Evolutionary conservation across 768 basidiomycete genomes (phyloP).

Genomic region (Boletus reticuloceps): DNA sequence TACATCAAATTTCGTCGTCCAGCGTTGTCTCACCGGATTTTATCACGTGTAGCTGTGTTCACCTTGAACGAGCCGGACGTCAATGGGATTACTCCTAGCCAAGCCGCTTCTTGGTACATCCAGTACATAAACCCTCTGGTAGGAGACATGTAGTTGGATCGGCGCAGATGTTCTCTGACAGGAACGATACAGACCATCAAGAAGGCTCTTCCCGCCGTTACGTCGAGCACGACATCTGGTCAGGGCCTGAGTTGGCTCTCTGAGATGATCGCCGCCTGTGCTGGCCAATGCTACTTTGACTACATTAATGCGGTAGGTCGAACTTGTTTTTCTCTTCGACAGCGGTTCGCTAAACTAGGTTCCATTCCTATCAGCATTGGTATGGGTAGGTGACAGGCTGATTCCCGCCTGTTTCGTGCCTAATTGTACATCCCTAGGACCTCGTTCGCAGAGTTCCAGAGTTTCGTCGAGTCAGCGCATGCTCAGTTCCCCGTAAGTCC

Average conservation of each 20-base stretch:
- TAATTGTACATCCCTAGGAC: slow-evolving; percentile 15
- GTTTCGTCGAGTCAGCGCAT: slow-evolving; percentile 26
- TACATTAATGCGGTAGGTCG: slow-evolving; percentile 34
- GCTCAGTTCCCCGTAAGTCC: slow-evolving; percentile 26
- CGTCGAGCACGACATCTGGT: slow-evolving; percentile 31
- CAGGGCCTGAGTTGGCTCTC: slow-evolving; percentile 36
- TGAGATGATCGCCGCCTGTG: slow-evolving; percentile 35
- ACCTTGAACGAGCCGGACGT: slow-evolving; percentile 38
- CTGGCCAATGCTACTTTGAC: slow-evolving; percentile 34
- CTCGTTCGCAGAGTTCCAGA: slow-evolving; percentile 29
- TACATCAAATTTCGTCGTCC: background rate
- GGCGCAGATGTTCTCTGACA: background rate
- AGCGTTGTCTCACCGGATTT: background rate
- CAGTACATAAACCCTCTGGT: slow-evolving; percentile 37
- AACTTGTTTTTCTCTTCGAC: background rate
- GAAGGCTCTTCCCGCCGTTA: slow-evolving; percentile 38
- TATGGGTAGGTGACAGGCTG: slow-evolving; percentile 21
- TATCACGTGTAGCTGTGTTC: slow-evolving; percentile 26
- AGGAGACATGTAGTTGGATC: slow-evolving; percentile 1
- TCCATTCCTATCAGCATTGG: slow-evolving; percentile 22
- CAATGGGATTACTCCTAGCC: slow-evolving; percentile 25
- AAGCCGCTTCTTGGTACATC: slow-evolving; percentile 38
- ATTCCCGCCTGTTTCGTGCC: background rate
- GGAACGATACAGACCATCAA: slow-evolving; percentile 28
- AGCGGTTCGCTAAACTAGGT: background rate